These are phyloP conservation scores for Butyriboletus appendiculatus DNA, from an alignment of 1,284 basidiomycete species.

Conservation along the genomic window DNA sequence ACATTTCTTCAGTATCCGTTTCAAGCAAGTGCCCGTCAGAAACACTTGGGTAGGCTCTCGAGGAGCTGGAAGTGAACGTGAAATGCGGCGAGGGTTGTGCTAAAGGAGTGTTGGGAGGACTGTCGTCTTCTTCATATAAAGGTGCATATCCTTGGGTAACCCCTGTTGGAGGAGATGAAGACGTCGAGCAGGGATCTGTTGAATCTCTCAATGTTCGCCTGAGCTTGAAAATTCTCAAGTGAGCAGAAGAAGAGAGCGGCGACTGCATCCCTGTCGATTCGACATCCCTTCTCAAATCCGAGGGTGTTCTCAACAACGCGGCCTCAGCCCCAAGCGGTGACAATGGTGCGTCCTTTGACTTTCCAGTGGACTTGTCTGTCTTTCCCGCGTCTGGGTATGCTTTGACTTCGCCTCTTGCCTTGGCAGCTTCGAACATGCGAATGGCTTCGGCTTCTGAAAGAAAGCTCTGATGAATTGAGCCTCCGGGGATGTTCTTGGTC, in stretches of 20 bases:
- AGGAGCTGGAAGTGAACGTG: constrained; percentile 17
- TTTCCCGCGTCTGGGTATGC: constrained; percentile 11
- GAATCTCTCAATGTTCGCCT: constrained; percentile 13
- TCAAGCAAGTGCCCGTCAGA: not conserved
- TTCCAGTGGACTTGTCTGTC: not conserved
- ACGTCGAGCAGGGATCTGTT: constrained; percentile 3
- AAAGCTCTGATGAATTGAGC: constrained; percentile 45
- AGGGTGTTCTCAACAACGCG: constrained; percentile 19
- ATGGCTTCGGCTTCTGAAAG: constrained; percentile 43
- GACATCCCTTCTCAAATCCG: not conserved
- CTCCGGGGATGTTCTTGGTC: constrained; percentile 43
- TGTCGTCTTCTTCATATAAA: constrained; percentile 21
- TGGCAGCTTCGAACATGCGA: constrained; percentile 40
- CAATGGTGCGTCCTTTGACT: constrained; percentile 7
- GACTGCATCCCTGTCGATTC: constrained; percentile 1
- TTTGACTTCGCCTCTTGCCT: constrained; percentile 22
- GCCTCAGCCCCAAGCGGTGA: constrained; percentile 15
- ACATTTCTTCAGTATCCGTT: not conserved
- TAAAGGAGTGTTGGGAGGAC: constrained; percentile 4
- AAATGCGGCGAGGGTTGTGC: constrained; percentile 13
- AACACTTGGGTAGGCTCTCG: constrained; percentile 11
- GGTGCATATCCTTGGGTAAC: constrained; percentile 21
- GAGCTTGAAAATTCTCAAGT: constrained; percentile 8
- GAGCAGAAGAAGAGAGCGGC: not conserved
- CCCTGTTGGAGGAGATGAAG: constrained; percentile 29